phyloP scores from a whole-genome alignment of 306 rosid genomes.

The Argentina anserina region DNA sequence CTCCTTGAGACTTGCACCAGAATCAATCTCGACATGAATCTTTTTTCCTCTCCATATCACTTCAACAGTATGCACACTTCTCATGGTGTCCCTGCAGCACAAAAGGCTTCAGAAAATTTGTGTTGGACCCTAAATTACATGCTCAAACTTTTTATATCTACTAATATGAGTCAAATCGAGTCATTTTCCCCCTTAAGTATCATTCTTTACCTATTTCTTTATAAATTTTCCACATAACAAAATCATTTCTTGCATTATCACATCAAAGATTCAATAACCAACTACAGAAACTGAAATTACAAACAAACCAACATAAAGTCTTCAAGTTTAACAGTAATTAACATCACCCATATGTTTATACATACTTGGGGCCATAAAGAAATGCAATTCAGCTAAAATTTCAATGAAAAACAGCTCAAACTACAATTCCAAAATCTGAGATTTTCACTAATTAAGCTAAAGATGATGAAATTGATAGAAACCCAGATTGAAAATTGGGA shows the following conservation, averaged over 20 bases:
- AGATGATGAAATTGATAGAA: neutral
- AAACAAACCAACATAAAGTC: conserved; percentile 16
- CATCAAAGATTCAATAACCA: neutral
- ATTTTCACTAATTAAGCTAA: neutral
- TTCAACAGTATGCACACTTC: conserved; percentile 32
- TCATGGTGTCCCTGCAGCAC: conserved; percentile 58
- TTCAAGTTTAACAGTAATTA: neutral
- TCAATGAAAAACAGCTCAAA: conserved; percentile 20
- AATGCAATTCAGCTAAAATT: neutral
- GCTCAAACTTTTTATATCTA: neutral
- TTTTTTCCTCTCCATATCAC: conserved; percentile 80
- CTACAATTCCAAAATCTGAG: neutral
- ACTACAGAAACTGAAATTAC: conserved; percentile 2
- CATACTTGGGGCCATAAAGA: neutral
- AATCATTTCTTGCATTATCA: neutral
- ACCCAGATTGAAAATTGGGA: conserved; percentile 1
- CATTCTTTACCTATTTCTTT: neutral
- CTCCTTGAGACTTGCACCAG: conserved; percentile 56
- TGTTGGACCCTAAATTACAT: neutral
- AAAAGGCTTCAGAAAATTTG: conserved; percentile 11
- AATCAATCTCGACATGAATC: conserved; percentile 49
- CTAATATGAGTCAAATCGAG: neutral
- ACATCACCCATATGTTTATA: neutral
- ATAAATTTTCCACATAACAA: neutral
- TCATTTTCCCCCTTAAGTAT: neutral